Evolutionary conservation across 441 rosid genomes (phyloP).

Genomic region (Pelargonium myrrhifolium): DNA sequence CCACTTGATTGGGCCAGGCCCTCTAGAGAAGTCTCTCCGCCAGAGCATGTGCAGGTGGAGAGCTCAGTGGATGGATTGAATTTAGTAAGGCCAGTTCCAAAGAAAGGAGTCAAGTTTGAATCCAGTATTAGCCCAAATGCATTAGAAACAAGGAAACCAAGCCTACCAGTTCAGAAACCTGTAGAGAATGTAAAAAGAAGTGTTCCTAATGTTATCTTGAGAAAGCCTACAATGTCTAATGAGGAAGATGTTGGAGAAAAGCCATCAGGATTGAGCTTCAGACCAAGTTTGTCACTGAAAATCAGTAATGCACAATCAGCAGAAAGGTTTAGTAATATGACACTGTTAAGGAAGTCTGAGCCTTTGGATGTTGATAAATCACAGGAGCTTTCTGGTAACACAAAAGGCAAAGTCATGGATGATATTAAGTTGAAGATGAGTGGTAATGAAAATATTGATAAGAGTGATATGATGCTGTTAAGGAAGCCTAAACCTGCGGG

Average conservation of each 20-base stretch:
- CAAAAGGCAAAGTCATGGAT: not conserved
- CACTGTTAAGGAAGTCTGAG: slow-evolving; percentile 7
- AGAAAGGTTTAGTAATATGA: slow-evolving; percentile 69
- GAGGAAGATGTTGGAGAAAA: slow-evolving; percentile 48
- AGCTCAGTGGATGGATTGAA: slow-evolving; percentile 44
- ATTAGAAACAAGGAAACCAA: slow-evolving; percentile 38
- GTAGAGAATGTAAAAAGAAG: slow-evolving; percentile 28
- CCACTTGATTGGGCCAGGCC: slow-evolving; percentile 46
- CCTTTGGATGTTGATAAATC: not conserved
- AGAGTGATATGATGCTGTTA: not conserved
- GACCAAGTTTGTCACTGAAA: slow-evolving; percentile 56
- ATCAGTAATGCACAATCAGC: slow-evolving; percentile 43
- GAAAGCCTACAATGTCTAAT: slow-evolving; percentile 59
- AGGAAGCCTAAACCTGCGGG: not conserved
- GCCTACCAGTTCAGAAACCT: slow-evolving; percentile 23
- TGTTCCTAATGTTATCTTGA: slow-evolving; percentile 73
- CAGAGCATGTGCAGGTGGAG: slow-evolving; percentile 33
- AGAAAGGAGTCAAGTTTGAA: slow-evolving; percentile 53
- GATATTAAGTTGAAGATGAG: slow-evolving; percentile 3
- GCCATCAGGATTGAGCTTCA: slow-evolving; percentile 49
- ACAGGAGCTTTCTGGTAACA: not conserved
- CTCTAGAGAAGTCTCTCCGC: not conserved
- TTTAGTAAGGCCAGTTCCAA: slow-evolving; percentile 67
- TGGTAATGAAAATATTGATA: slow-evolving; percentile 13
- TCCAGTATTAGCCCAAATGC: slow-evolving; percentile 29